A percentile compares a stretch with the other conserved stretches of the same genome.
phyloP scores from a whole-genome alignment of 768 basidiomycete species.

The Candolleomyces eurysporus region DNA sequence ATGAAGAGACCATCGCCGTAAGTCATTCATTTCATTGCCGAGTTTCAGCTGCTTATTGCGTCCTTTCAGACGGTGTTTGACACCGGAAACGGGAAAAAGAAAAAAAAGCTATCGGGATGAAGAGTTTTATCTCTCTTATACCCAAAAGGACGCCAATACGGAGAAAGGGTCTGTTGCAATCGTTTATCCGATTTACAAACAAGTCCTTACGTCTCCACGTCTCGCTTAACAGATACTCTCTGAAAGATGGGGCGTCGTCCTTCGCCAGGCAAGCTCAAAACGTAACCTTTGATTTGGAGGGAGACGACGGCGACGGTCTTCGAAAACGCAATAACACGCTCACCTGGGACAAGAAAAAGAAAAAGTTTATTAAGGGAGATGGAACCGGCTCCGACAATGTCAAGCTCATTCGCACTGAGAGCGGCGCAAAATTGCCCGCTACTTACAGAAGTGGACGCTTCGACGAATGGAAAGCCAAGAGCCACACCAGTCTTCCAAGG shows the following conservation, averaged over 20 bases:
- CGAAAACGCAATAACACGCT: conserved; percentile 57
- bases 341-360: conserved; percentile 96
- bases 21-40: conserved; percentile 28
- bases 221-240: conserved; percentile 65
- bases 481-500: conserved; percentile 66
- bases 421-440: conserved; percentile 86
- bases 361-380: conserved; percentile 86
- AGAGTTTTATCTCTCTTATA: conserved; percentile 90
- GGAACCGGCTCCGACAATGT: conserved; percentile 89
- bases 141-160: conserved; percentile 80
- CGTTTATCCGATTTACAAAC: not conserved
- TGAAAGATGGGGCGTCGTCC: conserved; percentile 82
- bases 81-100: conserved; percentile 33
- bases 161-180: conserved; percentile 79
- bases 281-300: conserved; percentile 78
- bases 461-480: conserved; percentile 91
- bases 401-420: conserved; percentile 91
- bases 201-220: not conserved
- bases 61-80: conserved; percentile 63
- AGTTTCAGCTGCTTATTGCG: not conserved
- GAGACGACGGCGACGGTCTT: conserved; percentile 62
- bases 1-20: conserved; percentile 72
- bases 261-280: conserved; percentile 82
- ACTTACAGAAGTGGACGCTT: conserved; percentile 92
- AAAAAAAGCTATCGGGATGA: conserved; percentile 69